Percentiles rank a stretch among this genome's conserved stretches.
Conservation (phyloP, 1,284 basidiomycete genomes). For the Tilletia walkeri region DNA sequence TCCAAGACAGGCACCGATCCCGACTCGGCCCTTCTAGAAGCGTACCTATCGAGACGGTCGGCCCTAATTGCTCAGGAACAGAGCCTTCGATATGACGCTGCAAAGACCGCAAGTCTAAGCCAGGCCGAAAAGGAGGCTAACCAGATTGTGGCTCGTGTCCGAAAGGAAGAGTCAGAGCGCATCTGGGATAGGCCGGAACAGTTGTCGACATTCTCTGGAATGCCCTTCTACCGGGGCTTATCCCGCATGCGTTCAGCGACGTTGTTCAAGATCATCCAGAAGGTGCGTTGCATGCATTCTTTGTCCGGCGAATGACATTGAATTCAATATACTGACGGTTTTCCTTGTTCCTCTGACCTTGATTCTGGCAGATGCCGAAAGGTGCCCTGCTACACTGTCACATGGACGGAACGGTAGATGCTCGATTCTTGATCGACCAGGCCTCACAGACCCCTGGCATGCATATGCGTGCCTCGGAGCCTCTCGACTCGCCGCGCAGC, state of each 20-base stretch:
- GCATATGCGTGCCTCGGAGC: slow-evolving; percentile 32
- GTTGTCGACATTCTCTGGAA: not conserved
- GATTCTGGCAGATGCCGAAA: slow-evolving; percentile 33
- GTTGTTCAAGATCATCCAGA: slow-evolving; percentile 13
- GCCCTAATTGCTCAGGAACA: not conserved
- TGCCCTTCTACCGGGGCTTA: slow-evolving; percentile 1
- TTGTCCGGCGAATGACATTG: not conserved
- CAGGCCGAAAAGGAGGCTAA: not conserved
- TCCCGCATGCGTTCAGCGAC: not conserved
- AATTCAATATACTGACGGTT: not conserved
- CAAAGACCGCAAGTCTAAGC: not conserved
- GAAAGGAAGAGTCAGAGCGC: not conserved
- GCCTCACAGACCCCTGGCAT: slow-evolving; percentile 27
- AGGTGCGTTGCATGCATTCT: not conserved
- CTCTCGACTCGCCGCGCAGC: slow-evolving; percentile 33
- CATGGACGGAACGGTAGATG: slow-evolving; percentile 45
- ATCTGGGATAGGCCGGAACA: not conserved
- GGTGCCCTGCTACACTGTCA: slow-evolving; percentile 43
- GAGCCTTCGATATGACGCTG: not conserved
- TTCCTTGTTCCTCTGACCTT: not conserved
- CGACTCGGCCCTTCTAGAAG: not conserved
- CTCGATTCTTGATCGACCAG: slow-evolving; percentile 31
- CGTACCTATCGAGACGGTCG: not conserved
- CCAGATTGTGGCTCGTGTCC: slow-evolving; percentile 3
- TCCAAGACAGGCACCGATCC: not conserved